Base-by-base conservation (phyloP, 2,329 filamentous ascomycete species). In the Fusarium sp. region DNA sequence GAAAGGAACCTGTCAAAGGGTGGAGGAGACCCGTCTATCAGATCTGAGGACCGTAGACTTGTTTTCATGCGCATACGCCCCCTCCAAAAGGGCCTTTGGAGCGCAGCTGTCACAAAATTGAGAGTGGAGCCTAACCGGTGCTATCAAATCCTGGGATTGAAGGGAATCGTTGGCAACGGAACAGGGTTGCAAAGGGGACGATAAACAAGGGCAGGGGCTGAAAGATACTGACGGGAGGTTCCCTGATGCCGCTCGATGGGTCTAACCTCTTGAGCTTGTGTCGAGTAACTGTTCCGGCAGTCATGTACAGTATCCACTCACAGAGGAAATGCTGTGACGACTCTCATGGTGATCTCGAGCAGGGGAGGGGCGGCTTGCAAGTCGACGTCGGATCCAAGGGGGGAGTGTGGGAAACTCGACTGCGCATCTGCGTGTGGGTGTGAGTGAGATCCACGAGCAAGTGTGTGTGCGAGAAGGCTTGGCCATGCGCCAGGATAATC, bases 81-180 rank as follows among this genome's bases (percentile, higher is more conserved):
- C 70, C 61, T 70, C 52, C 67, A 59, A 70, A 68, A 64, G 57
- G 47, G 40, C 68, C 55, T 61, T 68, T 55, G 58, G 65, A 69
- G 72, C 57, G 64, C 74, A 76, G 69, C 74, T 75, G 74, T 74
- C 74, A 75, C 70, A 74, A 75, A 75, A 67, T 65, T 68, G 52
- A 61, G 57, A 57, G 72, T 75, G 74, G 74, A 61, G 64, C 56
- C 54, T 45, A 71, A 49, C 66, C 54, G 48, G 53, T 57, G 69
- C 71, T 52, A 60, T 65, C 72, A 61, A 67, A 73, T 69, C 68
- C 74, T 74, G 71, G 74, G 67, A 73, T 56, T 70, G 69, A 69
- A 75, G 69, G 62, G 57, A 57, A 62, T 65, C 58, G 42, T 56
- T 60, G 68, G 64, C 52, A 65, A 59, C 52, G 44, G 60, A 64